Conservation (phyloP, 371 early-diverging fungal genomes). For the Rhizopus stolonifer region DNA sequence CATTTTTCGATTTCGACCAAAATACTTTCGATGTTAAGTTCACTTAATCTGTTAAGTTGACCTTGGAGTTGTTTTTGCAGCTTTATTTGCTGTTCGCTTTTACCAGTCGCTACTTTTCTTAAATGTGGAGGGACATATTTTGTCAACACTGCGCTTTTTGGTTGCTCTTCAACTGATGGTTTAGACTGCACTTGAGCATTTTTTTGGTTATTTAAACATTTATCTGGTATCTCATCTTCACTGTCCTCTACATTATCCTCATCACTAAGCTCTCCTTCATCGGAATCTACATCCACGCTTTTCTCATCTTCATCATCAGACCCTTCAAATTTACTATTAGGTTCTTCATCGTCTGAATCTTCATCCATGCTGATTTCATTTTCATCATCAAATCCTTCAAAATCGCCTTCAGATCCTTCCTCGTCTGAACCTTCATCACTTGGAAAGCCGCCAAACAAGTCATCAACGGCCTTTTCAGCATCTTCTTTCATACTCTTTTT, state of each 20-base stretch:
- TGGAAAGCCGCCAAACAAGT: slow-evolving; percentile 35
- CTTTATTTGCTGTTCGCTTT: slow-evolving; percentile 62
- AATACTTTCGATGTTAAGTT: slow-evolving; percentile 88
- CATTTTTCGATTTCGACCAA: slow-evolving; percentile 76
- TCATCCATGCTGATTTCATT: slow-evolving; percentile 16
- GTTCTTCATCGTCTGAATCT: slow-evolving; percentile 22
- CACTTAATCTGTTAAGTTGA: slow-evolving; percentile 85
- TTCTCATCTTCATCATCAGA: slow-evolving; percentile 27
- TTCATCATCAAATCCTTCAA: slow-evolving; percentile 13
- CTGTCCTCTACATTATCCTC: slow-evolving; percentile 41
- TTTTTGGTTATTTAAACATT: slow-evolving; percentile 52
- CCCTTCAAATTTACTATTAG: slow-evolving; percentile 24
- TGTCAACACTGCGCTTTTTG: slow-evolving; percentile 8
- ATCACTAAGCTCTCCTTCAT: slow-evolving; percentile 24
- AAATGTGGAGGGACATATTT: slow-evolving; percentile 94
- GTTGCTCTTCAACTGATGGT: slow-evolving; percentile 50
- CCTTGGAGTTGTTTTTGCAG: slow-evolving; percentile 84
- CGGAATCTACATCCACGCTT: slow-evolving; percentile 41
- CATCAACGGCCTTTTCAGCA: slow-evolving; percentile 40
- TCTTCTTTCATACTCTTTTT: slow-evolving; percentile 39
- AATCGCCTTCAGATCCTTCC: slow-evolving; percentile 2
- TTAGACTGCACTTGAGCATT: slow-evolving; percentile 49
- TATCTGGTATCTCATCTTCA: slow-evolving; percentile 22
- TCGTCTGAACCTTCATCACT: slow-evolving; percentile 12
- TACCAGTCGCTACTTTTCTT: slow-evolving; percentile 57